phyloP scores from a whole-genome alignment of 2,329 filamentous ascomycete species.

The Aspergillus piperis region DNA sequence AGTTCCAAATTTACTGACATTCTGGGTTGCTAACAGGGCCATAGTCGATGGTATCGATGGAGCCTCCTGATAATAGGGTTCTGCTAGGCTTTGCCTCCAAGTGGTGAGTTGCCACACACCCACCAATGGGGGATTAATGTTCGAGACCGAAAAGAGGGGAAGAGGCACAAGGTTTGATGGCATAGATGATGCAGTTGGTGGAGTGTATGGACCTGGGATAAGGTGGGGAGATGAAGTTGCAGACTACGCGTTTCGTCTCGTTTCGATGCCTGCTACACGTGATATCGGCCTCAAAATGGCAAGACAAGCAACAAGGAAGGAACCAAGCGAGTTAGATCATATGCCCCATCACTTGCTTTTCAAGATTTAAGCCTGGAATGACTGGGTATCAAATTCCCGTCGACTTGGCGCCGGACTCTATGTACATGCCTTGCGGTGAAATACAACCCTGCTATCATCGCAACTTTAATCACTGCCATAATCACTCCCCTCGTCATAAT shows the following conservation, averaged over 20 bases:
- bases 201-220: background rate
- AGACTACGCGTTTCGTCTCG: background rate
- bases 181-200: background rate
- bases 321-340: background rate
- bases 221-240: background rate
- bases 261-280: background rate
- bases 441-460: constrained; percentile 7
- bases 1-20: background rate
- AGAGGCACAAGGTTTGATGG: background rate
- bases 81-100: background rate
- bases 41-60: background rate
- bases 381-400: background rate
- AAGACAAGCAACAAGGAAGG: background rate
- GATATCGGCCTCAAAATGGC: background rate
- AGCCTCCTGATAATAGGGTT: background rate
- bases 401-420: constrained; percentile 2
- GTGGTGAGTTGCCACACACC: background rate
- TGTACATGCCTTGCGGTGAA: constrained; percentile 11
- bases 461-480: constrained; percentile 33
- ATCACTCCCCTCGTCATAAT: constrained; percentile 37
- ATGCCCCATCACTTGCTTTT: background rate
- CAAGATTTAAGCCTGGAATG: constrained; percentile 4
- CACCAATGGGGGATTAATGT: background rate
- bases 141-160: background rate
- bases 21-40: background rate